Base-by-base conservation (phyloP, 1,284 basidiomycete genomes). In the Heliocybe sulcata region DNA sequence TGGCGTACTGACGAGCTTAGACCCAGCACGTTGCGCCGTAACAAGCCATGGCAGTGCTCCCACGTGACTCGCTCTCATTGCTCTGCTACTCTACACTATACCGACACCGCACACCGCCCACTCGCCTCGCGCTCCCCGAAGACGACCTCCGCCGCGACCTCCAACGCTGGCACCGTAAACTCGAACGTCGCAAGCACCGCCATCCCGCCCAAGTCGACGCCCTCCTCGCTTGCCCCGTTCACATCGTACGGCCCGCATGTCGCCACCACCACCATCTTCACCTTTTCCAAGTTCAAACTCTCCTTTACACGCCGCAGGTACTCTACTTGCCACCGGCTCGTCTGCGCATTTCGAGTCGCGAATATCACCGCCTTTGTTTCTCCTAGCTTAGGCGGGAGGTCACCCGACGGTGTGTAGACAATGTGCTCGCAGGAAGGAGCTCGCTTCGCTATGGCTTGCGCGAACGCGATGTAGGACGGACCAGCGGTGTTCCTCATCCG, bases 241-340 rank as follows among this genome's bases (percentile, higher is more conserved):
- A 82, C 53, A 57, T 86, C 84, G 60, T 85, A 86, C 31, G 84
- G 84, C 19, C 74, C 79, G 61, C 83, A 83, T 35, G 78, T 83
- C 29, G 80, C 75, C 0, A 87, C 59, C 8, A 84, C 66, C 1
- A 82, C 70, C 26, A 83, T 63, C 19, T 67, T 67, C 8, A 68
- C 60, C 8, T 29, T 57, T 27, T 51, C 16, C 0, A 4, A 22
- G 33, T 54, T 27, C 10, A 58, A 53, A 45, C 57, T 54, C 26
- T 55, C 51, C 9, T 73, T 51, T 3, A 78, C 58, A 55, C 63
- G 61, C 23, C 65, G 61, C 53, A 86, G 60, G 52, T 70, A 70
- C 2, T 67, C 68, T 38, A 77, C 53, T 64, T 87, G 84, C 84
- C 84, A 87, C 14, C 52, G 51, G 20, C 72, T 71, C 25, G 71